phyloP scores from a whole-genome alignment of 768 basidiomycete genomes.

The button mushroom (Agaricus bisporus) region DNA sequence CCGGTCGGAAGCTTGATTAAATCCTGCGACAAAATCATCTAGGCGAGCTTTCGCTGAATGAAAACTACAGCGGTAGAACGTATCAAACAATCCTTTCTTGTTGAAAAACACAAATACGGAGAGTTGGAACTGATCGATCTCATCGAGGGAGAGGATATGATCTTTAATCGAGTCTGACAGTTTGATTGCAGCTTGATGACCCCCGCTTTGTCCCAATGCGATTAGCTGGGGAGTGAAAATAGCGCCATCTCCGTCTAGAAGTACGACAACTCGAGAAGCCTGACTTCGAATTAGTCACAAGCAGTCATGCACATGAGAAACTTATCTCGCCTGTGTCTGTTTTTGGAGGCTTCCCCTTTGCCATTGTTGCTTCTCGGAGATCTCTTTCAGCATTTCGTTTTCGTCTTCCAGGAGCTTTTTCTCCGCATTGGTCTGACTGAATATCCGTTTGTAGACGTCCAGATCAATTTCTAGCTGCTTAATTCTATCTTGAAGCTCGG shows the following conservation, averaged over 20 bases:
- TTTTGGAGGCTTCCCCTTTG: slow-evolving; percentile 31
- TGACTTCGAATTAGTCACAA: slow-evolving; percentile 14
- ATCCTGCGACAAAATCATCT: slow-evolving; percentile 62
- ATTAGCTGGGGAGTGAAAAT: slow-evolving; percentile 55
- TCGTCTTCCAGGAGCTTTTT: slow-evolving; percentile 15
- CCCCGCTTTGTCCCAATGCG: slow-evolving; percentile 49
- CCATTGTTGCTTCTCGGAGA: slow-evolving; percentile 24
- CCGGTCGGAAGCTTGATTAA: slow-evolving; percentile 62
- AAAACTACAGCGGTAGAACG: slow-evolving; percentile 36
- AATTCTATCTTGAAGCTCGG: slow-evolving; percentile 23
- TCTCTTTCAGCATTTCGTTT: slow-evolving; percentile 27
- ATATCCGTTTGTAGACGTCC: slow-evolving; percentile 36
- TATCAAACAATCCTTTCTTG: slow-evolving; percentile 51
- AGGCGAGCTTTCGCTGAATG: slow-evolving; percentile 36
- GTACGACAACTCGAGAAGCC: slow-evolving; percentile 41
- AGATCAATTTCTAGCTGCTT: slow-evolving; percentile 34
- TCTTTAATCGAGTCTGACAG: slow-evolving; percentile 35
- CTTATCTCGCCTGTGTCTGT: slow-evolving; percentile 30
- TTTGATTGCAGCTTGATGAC: slow-evolving; percentile 46
- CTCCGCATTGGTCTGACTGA: slow-evolving; percentile 30
- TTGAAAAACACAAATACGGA: slow-evolving; percentile 62
- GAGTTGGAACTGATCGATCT: slow-evolving; percentile 41
- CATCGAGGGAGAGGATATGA: slow-evolving; percentile 27
- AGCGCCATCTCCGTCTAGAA: slow-evolving; percentile 62
- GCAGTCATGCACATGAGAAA: background rate